phyloP scores from a whole-genome alignment of 2,329 filamentous ascomycete genomes.

The Dactylella cylindrospora region DNA sequence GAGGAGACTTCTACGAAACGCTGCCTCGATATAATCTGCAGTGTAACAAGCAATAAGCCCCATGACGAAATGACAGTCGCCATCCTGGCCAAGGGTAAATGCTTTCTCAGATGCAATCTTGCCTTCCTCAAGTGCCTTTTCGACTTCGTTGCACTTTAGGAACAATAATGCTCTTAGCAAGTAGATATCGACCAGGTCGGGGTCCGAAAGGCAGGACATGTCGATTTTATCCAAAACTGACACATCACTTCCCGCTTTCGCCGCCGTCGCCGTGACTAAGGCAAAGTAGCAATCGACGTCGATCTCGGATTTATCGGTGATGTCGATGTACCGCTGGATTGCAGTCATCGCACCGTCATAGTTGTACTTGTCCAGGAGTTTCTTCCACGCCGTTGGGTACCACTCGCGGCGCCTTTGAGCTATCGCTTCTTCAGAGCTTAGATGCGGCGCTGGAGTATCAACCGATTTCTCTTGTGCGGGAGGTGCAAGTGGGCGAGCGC shows the following conservation, averaged over 20 bases:
- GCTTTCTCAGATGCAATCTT: constrained; percentile 21
- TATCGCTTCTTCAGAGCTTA: constrained; percentile 28
- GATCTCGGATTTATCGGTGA: constrained; percentile 15
- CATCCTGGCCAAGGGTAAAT: constrained; percentile 9
- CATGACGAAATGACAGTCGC: constrained; percentile 28
- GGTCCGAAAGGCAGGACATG: constrained; percentile 26
- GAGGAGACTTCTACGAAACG: constrained; percentile 19
- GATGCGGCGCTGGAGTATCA: constrained; percentile 5
- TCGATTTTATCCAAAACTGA: constrained; percentile 23
- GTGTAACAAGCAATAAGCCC: constrained; percentile 28
- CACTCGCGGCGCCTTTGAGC: constrained; percentile 31
- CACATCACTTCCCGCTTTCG: constrained; percentile 6
- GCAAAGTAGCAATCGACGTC: constrained; percentile 37
- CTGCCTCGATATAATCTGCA: constrained; percentile 23
- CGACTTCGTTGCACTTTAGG: constrained; percentile 22
- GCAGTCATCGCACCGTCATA: constrained; percentile 19
- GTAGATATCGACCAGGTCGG: constrained; percentile 25
- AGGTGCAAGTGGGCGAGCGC: neutral
- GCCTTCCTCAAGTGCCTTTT: constrained; percentile 20
- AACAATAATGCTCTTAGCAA: constrained; percentile 17
- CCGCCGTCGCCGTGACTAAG: constrained; percentile 2
- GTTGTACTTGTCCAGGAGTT: constrained; percentile 30
- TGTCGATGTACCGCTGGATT: constrained; percentile 23
- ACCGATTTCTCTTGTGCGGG: constrained; percentile 1
- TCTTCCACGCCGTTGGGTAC: constrained; percentile 29